Conservation (phyloP, 495 filamentous ascomycete species). For the Evernia prunastri region DNA sequence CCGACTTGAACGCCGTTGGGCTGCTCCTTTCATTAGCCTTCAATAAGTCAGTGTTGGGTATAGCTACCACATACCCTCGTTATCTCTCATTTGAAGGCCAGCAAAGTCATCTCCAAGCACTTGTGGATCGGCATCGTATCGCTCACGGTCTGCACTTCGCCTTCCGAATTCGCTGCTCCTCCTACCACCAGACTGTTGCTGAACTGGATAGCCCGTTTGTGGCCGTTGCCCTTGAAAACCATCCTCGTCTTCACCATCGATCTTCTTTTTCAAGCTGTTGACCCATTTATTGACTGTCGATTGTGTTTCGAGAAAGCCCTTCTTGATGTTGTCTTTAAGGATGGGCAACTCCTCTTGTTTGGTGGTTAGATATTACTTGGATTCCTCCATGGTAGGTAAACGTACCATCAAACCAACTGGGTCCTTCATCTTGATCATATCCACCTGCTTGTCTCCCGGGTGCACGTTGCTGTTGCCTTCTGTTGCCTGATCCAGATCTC, state of each 20-base stretch:
- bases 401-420: conserved; percentile 81
- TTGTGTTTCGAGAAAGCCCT: conserved; percentile 94
- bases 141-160: conserved; percentile 73
- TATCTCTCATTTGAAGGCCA: conserved; percentile 72
- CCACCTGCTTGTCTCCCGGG: conserved; percentile 28
- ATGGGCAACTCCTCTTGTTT: conserved; percentile 77
- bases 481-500: conserved; percentile 34
- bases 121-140: conserved; percentile 93
- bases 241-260: conserved; percentile 75
- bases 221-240: conserved; percentile 36
- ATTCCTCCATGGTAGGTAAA: neutral
- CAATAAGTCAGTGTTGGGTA: neutral
- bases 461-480: conserved; percentile 23
- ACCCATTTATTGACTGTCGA: conserved; percentile 90
- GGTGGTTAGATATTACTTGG: conserved; percentile 1
- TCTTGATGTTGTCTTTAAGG: conserved; percentile 86
- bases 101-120: conserved; percentile 89
- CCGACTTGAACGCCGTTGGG: conserved; percentile 51
- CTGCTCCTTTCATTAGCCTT: conserved; percentile 12
- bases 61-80: conserved; percentile 49
- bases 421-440: conserved; percentile 57
- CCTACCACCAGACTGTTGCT: conserved; percentile 43
- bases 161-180: conserved; percentile 54
- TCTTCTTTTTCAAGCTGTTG: conserved; percentile 76
- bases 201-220: conserved; percentile 35